These are phyloP conservation scores for Phialophora chinensis DNA, from an alignment of 2,329 filamentous ascomycete genomes.

Conservation along the genomic window DNA sequence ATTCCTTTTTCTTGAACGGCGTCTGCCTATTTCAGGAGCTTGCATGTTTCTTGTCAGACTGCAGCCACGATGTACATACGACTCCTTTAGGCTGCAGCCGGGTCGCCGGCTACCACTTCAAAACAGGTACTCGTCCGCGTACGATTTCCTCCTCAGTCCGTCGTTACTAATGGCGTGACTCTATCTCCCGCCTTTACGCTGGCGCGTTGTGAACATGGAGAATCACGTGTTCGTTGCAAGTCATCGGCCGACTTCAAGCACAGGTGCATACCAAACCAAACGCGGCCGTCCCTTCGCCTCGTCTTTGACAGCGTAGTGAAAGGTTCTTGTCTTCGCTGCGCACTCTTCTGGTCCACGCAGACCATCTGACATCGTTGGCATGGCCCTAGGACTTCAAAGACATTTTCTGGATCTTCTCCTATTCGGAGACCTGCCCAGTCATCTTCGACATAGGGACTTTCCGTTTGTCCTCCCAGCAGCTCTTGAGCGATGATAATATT, in stretches of 20 bases:
- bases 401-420: conserved; percentile 48
- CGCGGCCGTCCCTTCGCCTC: conserved; percentile 78
- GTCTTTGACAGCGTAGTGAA: conserved; percentile 89
- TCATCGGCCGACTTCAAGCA: conserved; percentile 41
- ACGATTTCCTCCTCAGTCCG: conserved; percentile 5
- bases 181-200: conserved; percentile 31
- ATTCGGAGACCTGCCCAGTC: conserved; percentile 73
- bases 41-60: background rate
- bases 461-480: conserved; percentile 47
- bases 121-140: background rate
- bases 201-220: background rate
- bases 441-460: conserved; percentile 78
- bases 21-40: background rate
- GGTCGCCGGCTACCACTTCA: background rate
- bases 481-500: conserved; percentile 76
- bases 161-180: conserved; percentile 21
- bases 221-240: background rate
- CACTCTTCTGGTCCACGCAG: conserved; percentile 86
- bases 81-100: background rate
- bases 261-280: conserved; percentile 85
- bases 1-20: background rate
- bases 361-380: conserved; percentile 96
- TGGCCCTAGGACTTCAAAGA: conserved; percentile 71
- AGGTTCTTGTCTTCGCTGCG: conserved; percentile 78
- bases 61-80: background rate